A percentile compares a stretch with the other conserved stretches of the same genome.
These are phyloP conservation scores for Cicer pinnatifidum DNA, from an alignment of 306 rosid genomes.

Conservation along the genomic window DNA sequence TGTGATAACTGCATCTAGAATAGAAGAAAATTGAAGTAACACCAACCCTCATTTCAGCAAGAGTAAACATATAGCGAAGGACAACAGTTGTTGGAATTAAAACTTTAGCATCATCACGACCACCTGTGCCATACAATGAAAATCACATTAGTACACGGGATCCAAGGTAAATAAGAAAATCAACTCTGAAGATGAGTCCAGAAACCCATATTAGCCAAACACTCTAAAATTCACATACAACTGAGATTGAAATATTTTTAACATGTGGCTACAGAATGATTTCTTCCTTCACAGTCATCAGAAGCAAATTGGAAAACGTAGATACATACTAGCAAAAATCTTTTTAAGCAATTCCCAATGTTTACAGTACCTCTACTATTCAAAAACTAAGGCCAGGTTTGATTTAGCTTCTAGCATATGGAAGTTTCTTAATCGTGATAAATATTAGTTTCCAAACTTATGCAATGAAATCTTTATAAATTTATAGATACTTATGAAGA, in stretches of 20 bases:
- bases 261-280: conserved; percentile 25
- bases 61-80: conserved; percentile 85
- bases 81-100: conserved; percentile 80
- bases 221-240: conserved; percentile 26
- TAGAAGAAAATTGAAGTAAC: conserved; percentile 28
- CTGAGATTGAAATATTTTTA: conserved; percentile 23
- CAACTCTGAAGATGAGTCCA: conserved; percentile 36
- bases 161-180: conserved; percentile 37
- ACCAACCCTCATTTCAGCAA: conserved; percentile 83
- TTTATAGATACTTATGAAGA: not conserved
- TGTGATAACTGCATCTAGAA: conserved; percentile 34
- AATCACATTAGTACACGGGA: conserved; percentile 36
- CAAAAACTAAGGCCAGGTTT: not conserved
- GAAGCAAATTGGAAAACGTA: conserved; percentile 35
- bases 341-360: conserved; percentile 19
- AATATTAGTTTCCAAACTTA: not conserved
- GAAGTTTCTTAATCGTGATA: conserved; percentile 11
- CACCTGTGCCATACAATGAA: conserved; percentile 61
- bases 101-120: conserved; percentile 85
- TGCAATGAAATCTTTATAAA: conserved; percentile 8
- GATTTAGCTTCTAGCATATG: conserved; percentile 16
- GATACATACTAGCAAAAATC: conserved; percentile 24
- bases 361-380: conserved; percentile 13
- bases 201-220: conserved; percentile 35
- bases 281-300: conserved; percentile 35